Evolutionary conservation across 2,329 filamentous ascomycete genomes (phyloP), one percentile per base, ranked within the genome.

Genomic region (Plectosphaerella cucumerina): DNA sequence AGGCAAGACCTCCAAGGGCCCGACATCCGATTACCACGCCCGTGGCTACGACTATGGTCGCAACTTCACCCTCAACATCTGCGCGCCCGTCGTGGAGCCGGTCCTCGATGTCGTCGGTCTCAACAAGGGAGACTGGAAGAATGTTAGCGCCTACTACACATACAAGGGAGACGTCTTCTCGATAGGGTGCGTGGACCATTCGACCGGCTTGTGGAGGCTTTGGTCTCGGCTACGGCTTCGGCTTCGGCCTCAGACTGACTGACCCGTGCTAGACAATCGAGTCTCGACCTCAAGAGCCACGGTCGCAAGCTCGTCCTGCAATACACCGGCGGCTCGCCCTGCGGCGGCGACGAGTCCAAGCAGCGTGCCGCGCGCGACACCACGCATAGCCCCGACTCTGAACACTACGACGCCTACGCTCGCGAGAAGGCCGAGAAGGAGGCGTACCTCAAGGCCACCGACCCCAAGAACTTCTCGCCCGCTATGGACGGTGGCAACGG

Each of bases 61-160:
- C 56, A 93, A 93, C 71, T 94, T 94, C 62, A 93, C 89, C 2
- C 65, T 93, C 60, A 94, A 94, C 70, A 85, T 94, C 59, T 94
- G 89, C 71, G 84, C 78, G 34, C 76, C 87, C 1, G 86, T 92
- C n/a, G 78, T 91, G 15, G 82, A 87, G 59, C 72, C 80, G 15
- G 73, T 87, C 18, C 72, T 77, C 42, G 74, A 82, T 55, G 80
- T 88, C 10, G 77, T 81, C 11, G 87, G 85, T n/a, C 66, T 92
- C 4, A 76, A 84, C 43, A 75, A 80, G 66, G 65, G 66, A 50
- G 60, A 75, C 45, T 89, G 84, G 84, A 74, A 73, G 68, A 92
- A 93, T 60, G 81, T 93, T 58, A 90, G 87, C 74, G 89, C 88
- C 18, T 92, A 85, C 63, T 94, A 93, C 64, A 77, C 80, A 63